phyloP scores from a whole-genome alignment of 345 rosid genomes.

The Populus alba region DNA sequence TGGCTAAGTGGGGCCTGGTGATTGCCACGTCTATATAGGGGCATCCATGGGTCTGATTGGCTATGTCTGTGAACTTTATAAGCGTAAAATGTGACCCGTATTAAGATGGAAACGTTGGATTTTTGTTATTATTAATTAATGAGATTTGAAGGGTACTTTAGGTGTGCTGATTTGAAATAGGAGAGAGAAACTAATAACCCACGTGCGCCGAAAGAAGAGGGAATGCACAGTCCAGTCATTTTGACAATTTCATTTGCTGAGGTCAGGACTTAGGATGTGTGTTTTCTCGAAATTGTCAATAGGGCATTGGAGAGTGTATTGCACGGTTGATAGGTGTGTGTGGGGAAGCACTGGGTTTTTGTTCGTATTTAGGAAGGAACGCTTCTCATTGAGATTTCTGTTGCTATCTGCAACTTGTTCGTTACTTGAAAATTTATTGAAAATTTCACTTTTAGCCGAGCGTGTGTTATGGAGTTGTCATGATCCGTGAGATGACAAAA shows the following conservation, averaged over 20 bases:
- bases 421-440: neutral
- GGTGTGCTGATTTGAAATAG: neutral
- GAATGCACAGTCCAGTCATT: neutral
- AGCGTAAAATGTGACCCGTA: constrained; percentile 2
- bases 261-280: neutral
- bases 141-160: neutral
- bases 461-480: neutral
- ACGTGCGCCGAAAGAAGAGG: constrained; percentile 20
- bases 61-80: neutral
- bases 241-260: neutral
- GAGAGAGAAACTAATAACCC: neutral
- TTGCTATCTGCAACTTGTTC: neutral
- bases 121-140: neutral
- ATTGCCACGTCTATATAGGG: neutral
- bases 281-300: constrained; percentile 13
- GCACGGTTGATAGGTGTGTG: neutral
- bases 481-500: too few relatives aligned
- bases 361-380: neutral
- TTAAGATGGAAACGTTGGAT: neutral
- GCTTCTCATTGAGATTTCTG: neutral
- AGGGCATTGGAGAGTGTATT: neutral
- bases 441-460: neutral
- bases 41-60: neutral
- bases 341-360: neutral
- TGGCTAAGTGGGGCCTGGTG: neutral